Evolutionary conservation across 2,329 filamentous ascomycete species (phyloP), one percentile per base, ranked within the genome.

Genomic region (Knufia fluminis): DNA sequence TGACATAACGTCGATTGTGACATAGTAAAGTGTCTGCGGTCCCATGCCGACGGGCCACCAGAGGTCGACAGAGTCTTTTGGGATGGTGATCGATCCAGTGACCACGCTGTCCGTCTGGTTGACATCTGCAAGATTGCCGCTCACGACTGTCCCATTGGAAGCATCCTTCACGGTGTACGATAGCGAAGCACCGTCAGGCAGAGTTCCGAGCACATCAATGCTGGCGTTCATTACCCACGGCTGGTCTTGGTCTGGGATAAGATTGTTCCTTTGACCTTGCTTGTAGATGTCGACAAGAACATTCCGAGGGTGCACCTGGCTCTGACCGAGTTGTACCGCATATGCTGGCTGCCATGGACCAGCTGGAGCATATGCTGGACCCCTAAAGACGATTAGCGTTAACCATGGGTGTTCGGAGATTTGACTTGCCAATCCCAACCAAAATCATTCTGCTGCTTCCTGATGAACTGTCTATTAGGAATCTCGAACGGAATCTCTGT

Each of bases 341-440:
- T 73, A 78, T 1, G 75, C 78, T 36, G 77, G 74, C 53, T 76
- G 70, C 80, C 79, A 83, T 4, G 78, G 75, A 2, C 80, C 79
- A n/a, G 76, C 74, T 0, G 79, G 77, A n/a, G 72, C 69, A 59
- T 28, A 28, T 6, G 26, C 26, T 6, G 26, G 26, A 12, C 26
- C 26, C 26, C 26, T 28, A 12, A n/a, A 6, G 26, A 28, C 12
- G 6, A 28, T 28, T 12, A 28, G 26, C 12, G 26, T 6, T 6
- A 6, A 6, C 6, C 26, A 28, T 6, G 26, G 12, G 12, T 6
- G 6, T 6, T 28, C 12, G 26, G 6, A 28, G 82, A 80, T 0
- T 74, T 76, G 8, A 76, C 77, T 8, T 76, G 76, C 77, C 77
- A 80, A 52, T 81, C 78, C 79, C 79, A 83, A 1, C 80, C 80